A percentile compares a stretch with the other conserved stretches of the same genome.
Evolutionary conservation across 345 rosid species (phyloP).

Genomic region (Camelina sativa): DNA sequence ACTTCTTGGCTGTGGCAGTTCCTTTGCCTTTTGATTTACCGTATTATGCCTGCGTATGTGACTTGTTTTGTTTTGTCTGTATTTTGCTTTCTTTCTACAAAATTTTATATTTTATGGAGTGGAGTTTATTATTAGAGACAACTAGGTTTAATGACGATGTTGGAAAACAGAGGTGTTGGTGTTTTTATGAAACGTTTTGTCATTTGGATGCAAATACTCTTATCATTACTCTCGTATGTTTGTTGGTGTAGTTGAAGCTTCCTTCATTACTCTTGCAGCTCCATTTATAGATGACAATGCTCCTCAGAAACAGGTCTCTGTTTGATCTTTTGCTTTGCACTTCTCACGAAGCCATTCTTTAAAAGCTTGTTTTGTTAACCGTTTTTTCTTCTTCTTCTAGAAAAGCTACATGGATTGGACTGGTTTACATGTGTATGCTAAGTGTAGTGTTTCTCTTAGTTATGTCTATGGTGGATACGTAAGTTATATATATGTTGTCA

Average conservation of each 20-base stretch:
- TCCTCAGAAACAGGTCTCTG: constrained; percentile 64
- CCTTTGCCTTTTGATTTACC: constrained; percentile 81
- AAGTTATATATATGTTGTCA: constrained; percentile 40
- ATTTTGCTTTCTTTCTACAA: background rate
- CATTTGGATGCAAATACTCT: background rate
- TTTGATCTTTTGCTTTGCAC: constrained; percentile 19
- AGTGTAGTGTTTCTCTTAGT: constrained; percentile 78
- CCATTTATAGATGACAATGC: constrained; percentile 97
- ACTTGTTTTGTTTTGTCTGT: constrained; percentile 28
- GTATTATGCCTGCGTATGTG: constrained; percentile 75
- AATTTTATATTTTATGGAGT: too few species aligned
- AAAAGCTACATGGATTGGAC: constrained; percentile 85
- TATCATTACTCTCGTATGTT: constrained; percentile 56
- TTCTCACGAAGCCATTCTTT: background rate
- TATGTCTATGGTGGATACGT: constrained; percentile 91
- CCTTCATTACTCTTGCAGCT: constrained; percentile 96
- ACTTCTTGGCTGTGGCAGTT: constrained; percentile 84
- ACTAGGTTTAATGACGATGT: too few species aligned
- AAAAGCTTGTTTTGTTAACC: too few species aligned
- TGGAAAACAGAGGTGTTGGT: too few species aligned
- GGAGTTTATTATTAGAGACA: too few species aligned
- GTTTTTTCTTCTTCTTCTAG: constrained; percentile 43
- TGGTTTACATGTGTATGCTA: constrained; percentile 96
- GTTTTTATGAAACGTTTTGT: background rate
- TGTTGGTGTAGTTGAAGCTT: constrained; percentile 98